Base-by-base conservation (phyloP, 371 early-diverging fungal genomes). In the Spraguea lophii region DNA sequence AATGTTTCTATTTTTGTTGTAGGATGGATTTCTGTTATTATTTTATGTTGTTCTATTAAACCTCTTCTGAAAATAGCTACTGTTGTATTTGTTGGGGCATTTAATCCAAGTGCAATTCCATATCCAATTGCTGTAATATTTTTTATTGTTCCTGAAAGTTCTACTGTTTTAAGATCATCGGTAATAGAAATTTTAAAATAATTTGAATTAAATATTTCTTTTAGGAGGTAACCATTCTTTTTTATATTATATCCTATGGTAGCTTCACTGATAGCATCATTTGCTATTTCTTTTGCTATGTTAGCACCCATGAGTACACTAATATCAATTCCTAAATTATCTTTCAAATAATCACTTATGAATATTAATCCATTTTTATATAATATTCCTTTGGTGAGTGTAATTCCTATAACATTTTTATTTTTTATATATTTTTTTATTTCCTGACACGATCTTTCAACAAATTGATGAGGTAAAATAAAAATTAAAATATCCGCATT, bases 91-190 rank as follows among this genome's bases (percentile, higher is more conserved):
- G 79, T 80, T 24, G 90, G 88, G 37, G 77, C 51, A 23, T 73
- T 55, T 9, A 84, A 73, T 15, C 90, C 93, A 66, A 86, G 85
- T 38, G 85, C 82, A 51, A 93, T 75, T 36, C 97, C 97, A 50
- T 85, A 92, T 27, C 82, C 97, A 45, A 93, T 77, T 17, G 88
- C 89, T n/a, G 93, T 81, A 16, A 95, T 79, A 75, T 95, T 93
- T 76, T 95, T 95, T 30, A 95, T 68, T 1, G 93, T 89, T 56
- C 93, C 94, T 70, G 87, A 91, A 24, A 93, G 70, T 71, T 95
- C 91, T 15, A 90, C 86, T 47, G 85, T 85, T 35, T 78, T 76
- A 3, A 83, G 77, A 70, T 91, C 91, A 36, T 76, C 69, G 25
- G 84, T 77, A 47, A 78, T 77, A 66, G 75, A 77, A 63, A 87